A percentile compares a stretch with the other conserved stretches of the same genome.
Conservation (phyloP, 352 stramenopile genomes). For the Globisporangium cylindrosporum region DNA sequence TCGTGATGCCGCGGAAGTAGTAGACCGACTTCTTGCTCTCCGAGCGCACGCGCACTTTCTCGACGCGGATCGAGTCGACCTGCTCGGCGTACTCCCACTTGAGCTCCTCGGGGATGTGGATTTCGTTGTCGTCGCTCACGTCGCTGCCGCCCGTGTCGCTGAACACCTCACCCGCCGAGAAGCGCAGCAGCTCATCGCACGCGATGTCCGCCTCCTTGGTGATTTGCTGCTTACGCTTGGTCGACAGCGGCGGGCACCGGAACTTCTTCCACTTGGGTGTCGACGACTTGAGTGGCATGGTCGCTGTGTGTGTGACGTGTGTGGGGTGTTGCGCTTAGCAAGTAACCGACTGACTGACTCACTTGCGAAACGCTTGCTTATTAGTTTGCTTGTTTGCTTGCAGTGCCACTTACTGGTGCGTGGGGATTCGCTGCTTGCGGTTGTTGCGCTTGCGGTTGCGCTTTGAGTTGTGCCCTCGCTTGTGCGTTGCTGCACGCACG, state of each 20-base stretch:
- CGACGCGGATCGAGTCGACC: conserved; percentile 62
- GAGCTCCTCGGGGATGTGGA: conserved; percentile 33
- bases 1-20: conserved; percentile 71
- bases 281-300: conserved; percentile 37
- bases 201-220: conserved; percentile 64
- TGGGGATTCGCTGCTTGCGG: not conserved
- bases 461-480: not conserved
- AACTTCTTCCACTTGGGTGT: conserved; percentile 76
- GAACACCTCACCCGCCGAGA: conserved; percentile 63
- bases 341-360: not conserved
- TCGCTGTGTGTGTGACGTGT: not conserved
- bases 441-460: not conserved
- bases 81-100: conserved; percentile 76
- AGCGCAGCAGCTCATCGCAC: conserved; percentile 75
- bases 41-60: conserved; percentile 73
- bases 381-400: not conserved
- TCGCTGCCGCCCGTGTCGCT: conserved; percentile 23
- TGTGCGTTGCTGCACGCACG: not conserved
- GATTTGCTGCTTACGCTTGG: conserved; percentile 60
- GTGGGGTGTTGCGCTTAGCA: not conserved
- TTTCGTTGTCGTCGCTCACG: conserved; percentile 15
- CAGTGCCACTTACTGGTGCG: not conserved
- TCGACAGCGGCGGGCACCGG: conserved; percentile 67
- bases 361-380: not conserved
- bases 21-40: conserved; percentile 58